Evolutionary conservation across 352 stramenopile genomes (phyloP).

Genomic region (Hyaloperonospora brassicae): DNA sequence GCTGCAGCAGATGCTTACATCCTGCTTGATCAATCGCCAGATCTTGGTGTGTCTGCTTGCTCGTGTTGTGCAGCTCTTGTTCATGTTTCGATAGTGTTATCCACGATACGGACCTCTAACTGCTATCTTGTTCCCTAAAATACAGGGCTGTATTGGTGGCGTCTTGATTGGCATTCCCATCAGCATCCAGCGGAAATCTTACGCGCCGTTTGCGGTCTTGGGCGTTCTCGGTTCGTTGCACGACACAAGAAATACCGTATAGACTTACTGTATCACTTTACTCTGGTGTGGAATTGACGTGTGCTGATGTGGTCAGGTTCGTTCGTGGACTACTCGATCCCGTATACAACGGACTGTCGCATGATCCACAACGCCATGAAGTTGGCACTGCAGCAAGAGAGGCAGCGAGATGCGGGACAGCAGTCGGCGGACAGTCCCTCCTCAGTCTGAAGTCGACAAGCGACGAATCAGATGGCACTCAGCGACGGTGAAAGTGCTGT

Average conservation of each 20-base stretch:
- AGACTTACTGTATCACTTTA: not conserved
- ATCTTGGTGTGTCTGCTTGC: slow-evolving; percentile 38
- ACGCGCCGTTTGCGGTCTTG: slow-evolving; percentile 71
- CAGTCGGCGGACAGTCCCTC: not conserved
- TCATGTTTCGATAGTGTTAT: too few relatives aligned
- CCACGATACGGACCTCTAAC: not conserved
- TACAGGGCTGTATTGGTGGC: slow-evolving; percentile 62
- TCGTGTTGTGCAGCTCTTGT: too few relatives aligned
- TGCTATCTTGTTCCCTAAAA: not conserved
- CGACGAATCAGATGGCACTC: not conserved
- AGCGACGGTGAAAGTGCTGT: too few relatives aligned
- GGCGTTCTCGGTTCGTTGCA: slow-evolving; percentile 54
- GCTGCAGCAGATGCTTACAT: slow-evolving; percentile 78
- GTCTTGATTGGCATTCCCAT: slow-evolving; percentile 77
- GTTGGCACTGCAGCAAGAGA: slow-evolving; percentile 56
- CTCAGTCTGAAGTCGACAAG: not conserved
- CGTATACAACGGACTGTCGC: slow-evolving; percentile 73
- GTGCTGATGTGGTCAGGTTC: slow-evolving; percentile 34
- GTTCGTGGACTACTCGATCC: slow-evolving; percentile 80
- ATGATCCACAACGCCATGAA: slow-evolving; percentile 76
- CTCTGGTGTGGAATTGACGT: not conserved
- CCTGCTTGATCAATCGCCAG: slow-evolving; percentile 80
- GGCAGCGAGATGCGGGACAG: slow-evolving; percentile 27
- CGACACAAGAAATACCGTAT: not conserved
- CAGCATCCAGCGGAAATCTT: slow-evolving; percentile 74